A percentile compares a stretch with the other conserved stretches of the same genome.
Evolutionary conservation across 2,329 filamentous ascomycete species (phyloP).

Genomic region (Fusarium nygamai): DNA sequence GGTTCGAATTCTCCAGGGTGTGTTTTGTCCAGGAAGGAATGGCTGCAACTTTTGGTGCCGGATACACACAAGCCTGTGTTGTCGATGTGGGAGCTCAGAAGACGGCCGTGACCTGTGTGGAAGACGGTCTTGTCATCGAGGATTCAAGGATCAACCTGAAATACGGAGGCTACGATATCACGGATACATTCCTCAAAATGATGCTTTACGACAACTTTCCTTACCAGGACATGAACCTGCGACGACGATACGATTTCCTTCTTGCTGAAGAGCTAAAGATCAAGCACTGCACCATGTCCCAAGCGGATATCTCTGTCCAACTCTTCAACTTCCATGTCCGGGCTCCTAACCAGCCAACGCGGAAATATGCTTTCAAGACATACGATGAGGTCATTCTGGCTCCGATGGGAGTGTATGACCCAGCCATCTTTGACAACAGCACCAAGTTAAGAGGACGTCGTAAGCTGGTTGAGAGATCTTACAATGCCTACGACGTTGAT

Average conservation of each 20-base stretch:
- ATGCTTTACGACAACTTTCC: constrained; percentile 97
- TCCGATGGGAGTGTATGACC: constrained; percentile 93
- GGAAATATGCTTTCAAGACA: constrained; percentile 94
- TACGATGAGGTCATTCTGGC: constrained; percentile 97
- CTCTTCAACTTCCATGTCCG: constrained; percentile 90
- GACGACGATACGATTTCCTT: constrained; percentile 88
- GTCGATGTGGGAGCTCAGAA: constrained; percentile 98
- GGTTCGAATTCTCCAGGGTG: constrained; percentile 88
- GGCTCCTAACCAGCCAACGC: constrained; percentile 85
- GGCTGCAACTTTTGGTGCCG: constrained; percentile 92
- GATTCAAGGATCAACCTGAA: constrained; percentile 96
- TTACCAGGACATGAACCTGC: constrained; percentile 92
- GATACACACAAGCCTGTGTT: constrained; percentile 92
- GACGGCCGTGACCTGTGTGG: constrained; percentile 95
- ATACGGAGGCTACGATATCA: constrained; percentile 91
- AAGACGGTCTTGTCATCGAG: constrained; percentile 94
- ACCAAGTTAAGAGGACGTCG: constrained; percentile 82
- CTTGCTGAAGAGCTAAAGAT: constrained; percentile 96
- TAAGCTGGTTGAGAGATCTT: constrained; percentile 85
- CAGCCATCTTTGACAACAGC: constrained; percentile 84
- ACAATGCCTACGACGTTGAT: constrained; percentile 92
- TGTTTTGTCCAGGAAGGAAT: constrained; percentile 97
- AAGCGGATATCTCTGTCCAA: constrained; percentile 89
- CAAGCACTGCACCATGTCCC: constrained; percentile 90
- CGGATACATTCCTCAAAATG: constrained; percentile 96